These are phyloP conservation scores for Wickerhamomyces mucosus DNA, from an alignment of 805 yeast species.

Conservation along the genomic window DNA sequence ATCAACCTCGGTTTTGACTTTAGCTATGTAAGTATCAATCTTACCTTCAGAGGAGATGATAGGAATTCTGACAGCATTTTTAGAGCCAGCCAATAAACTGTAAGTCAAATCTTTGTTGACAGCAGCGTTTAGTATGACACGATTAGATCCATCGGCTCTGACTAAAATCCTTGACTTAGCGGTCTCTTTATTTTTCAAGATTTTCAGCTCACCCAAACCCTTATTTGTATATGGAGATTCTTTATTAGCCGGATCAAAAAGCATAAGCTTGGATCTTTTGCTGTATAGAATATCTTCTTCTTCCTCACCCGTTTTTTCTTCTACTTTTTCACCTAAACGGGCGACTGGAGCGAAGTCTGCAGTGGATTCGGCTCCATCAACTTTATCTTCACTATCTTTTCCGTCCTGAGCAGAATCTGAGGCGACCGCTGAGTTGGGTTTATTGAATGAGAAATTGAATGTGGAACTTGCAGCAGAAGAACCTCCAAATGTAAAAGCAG, in stretches of 20 bases:
- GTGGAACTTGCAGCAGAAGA: constrained; percentile 7
- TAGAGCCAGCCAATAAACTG: constrained; percentile 41
- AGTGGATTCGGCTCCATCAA: constrained; percentile 35
- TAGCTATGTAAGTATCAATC: constrained; percentile 59
- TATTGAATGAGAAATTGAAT: constrained; percentile 14
- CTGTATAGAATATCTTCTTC: constrained; percentile 55
- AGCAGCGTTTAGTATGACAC: constrained; percentile 64
- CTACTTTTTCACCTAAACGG: constrained; percentile 40
- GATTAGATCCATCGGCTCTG: constrained; percentile 82
- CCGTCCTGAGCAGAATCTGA: constrained; percentile 13
- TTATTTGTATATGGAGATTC: constrained; percentile 37
- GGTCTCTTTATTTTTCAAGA: constrained; percentile 52
- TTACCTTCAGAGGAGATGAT: constrained; percentile 42
- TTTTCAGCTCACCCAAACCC: constrained; percentile 79
- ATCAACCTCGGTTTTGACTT: constrained; percentile 70
- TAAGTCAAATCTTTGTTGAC: constrained; percentile 52
- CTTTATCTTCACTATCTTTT: constrained; percentile 24
- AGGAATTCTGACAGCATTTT: constrained; percentile 60
- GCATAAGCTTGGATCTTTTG: constrained; percentile 64
- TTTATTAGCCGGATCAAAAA: constrained; percentile 42
- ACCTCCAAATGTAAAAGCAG: constrained; percentile 17
- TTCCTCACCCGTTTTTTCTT: constrained; percentile 76
- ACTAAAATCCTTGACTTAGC: constrained; percentile 60
- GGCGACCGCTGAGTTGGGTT: constrained; percentile 10
- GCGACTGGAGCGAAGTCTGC: constrained; percentile 37